Percentiles rank a stretch among this genome's conserved stretches.
Evolutionary conservation across 768 basidiomycete species (phyloP).

Genomic region (Agaricus sinodeliciosus): DNA sequence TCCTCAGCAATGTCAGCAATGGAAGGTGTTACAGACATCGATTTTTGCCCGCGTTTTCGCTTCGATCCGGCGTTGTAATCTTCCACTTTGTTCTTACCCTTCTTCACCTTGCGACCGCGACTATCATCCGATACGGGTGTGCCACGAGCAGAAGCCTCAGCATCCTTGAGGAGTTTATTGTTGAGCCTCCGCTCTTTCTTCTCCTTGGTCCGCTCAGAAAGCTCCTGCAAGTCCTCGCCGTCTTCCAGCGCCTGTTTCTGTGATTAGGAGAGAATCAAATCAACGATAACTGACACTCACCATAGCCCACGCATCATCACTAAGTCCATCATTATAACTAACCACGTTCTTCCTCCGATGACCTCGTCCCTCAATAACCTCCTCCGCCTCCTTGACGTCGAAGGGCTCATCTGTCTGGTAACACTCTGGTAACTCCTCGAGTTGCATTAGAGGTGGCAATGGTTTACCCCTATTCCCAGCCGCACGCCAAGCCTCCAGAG

Average conservation of each 20-base stretch:
- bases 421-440: slow-evolving; percentile 89
- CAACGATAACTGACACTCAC: slow-evolving; percentile 29
- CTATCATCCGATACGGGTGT: slow-evolving; percentile 64
- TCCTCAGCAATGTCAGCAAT: slow-evolving; percentile 69
- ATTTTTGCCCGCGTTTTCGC: slow-evolving; percentile 71
- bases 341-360: slow-evolving; percentile 79
- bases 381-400: slow-evolving; percentile 53
- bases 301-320: slow-evolving; percentile 91
- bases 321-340: slow-evolving; percentile 89
- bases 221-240: slow-evolving; percentile 72
- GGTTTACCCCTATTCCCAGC: slow-evolving; percentile 73
- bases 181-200: slow-evolving; percentile 57
- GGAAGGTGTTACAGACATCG: slow-evolving; percentile 73
- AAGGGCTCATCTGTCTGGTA: slow-evolving; percentile 85
- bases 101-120: slow-evolving; percentile 57
- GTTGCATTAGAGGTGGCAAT: slow-evolving; percentile 69
- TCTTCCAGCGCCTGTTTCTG: slow-evolving; percentile 61
- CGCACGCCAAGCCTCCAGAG: slow-evolving; percentile 59
- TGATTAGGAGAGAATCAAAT: neutral
- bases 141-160: slow-evolving; percentile 53
- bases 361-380: slow-evolving; percentile 73
- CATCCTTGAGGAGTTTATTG: slow-evolving; percentile 53
- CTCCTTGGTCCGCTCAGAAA: slow-evolving; percentile 57
- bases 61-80: slow-evolving; percentile 52
- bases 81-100: slow-evolving; percentile 57